Evolutionary conservation across 805 yeast genomes (phyloP).

Genomic region (Saturnispora zaruensis): DNA sequence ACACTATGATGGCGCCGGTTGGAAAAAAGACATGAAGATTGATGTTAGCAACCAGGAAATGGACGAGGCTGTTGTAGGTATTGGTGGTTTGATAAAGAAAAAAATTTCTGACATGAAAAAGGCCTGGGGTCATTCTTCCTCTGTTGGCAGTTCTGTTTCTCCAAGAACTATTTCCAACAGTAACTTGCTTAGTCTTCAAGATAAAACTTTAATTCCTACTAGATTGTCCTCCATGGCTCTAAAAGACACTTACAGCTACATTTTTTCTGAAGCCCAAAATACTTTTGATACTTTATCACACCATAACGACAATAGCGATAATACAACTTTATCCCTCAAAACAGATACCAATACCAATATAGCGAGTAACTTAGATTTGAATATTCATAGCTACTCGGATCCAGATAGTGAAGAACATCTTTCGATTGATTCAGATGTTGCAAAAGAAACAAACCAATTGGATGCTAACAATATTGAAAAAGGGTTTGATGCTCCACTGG

Average conservation of each 20-base stretch:
- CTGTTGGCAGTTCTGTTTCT: neutral
- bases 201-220: neutral
- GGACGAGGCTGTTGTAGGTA: slow-evolving; percentile 72
- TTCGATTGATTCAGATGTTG: neutral
- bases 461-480: neutral
- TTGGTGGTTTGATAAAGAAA: slow-evolving; percentile 55
- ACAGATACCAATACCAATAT: neutral
- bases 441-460: neutral
- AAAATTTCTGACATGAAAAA: slow-evolving; percentile 32
- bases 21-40: slow-evolving; percentile 34
- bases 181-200: neutral
- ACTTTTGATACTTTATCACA: neutral
- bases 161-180: neutral
- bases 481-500: neutral
- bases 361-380: neutral
- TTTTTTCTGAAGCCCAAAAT: slow-evolving; percentile 13
- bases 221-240: slow-evolving; percentile 6
- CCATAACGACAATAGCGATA: neutral
- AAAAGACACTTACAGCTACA: slow-evolving; percentile 14
- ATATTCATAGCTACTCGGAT: neutral
- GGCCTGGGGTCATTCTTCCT: slow-evolving; percentile 1
- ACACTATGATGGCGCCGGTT: slow-evolving; percentile 23
- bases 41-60: slow-evolving; percentile 61
- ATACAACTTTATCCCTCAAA: neutral
- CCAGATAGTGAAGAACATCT: neutral